Base-by-base conservation (phyloP, 108 stramenopile species). In the Cafeteria roenbergensis region DNA sequence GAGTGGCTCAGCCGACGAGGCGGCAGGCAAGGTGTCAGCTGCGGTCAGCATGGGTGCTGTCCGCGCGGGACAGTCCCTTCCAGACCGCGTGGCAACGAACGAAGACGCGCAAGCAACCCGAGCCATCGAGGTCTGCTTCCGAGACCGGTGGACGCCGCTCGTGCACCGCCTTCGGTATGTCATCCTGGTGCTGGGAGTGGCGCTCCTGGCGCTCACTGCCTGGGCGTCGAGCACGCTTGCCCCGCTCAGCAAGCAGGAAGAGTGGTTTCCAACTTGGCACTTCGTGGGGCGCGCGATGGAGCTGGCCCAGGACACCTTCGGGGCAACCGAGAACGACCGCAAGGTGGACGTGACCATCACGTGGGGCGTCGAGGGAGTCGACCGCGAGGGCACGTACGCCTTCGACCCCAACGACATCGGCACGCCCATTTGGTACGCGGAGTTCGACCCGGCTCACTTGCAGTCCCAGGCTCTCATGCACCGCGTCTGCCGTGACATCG, bases 321-420 rank as follows among this genome's bases (percentile, higher is more conserved):
- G 51, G 1, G 66, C 34, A 4, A 65, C 37, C 35, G 66, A 61
- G 33, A n/a, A 26, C 48, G 52, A 53, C 51, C 61, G 55, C 25
- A 66, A 37, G 21, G 20, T 54, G 27, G 33, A 28, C 24, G 51
- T 75, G 26, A 26, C 34, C 42, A 42, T 72, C 57, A 66, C 57
- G 62, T 75, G 32, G 0, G 75, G 75, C 17, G 71, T 75, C 28
- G 27, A 20, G 1, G 70, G 70, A 8, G 55, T 75, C 50, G 66
- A 71, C 51, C 65, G 70, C 21, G 70, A 61, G 27, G 32, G 37
- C 37, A 71, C 57, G 17, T 53, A 72, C 58, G 17, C 12, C 9
- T 69, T 58, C 50, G 42, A 51, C 14, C 75, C 75, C 35, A 24
- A 27, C 28, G 31, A 71, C 54, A 66, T 51, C 1, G 75, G 71